Conservation (phyloP, 2,329 filamentous ascomycete genomes). For the Knufia petricola region DNA sequence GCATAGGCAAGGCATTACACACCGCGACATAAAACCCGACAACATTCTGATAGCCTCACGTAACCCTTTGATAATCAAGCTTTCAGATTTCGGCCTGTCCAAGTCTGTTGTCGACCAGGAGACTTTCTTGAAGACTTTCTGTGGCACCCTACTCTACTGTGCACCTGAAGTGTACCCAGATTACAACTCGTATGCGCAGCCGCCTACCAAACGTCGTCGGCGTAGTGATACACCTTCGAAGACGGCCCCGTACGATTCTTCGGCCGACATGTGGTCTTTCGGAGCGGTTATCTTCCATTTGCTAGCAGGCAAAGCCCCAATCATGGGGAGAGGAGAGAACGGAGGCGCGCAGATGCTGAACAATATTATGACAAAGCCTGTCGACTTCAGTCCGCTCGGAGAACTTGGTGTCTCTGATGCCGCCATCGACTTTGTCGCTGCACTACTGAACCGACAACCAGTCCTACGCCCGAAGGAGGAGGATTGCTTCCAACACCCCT, state of each 20-base stretch:
- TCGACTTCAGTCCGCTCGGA: conserved; percentile 58
- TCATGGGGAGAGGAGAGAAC: conserved; percentile 64
- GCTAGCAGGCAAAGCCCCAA: conserved; percentile 71
- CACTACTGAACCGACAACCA: conserved; percentile 77
- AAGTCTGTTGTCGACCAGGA: conserved; percentile 86
- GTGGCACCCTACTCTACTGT: conserved; percentile 89
- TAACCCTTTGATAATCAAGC: conserved; percentile 70
- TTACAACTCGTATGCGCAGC: conserved; percentile 51
- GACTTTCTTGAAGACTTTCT: conserved; percentile 92
- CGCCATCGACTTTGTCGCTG: conserved; percentile 63
- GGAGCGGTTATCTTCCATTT: conserved; percentile 85
- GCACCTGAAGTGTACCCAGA: conserved; percentile 93
- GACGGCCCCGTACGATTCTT: conserved; percentile 66
- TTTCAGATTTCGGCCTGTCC: conserved; percentile 93
- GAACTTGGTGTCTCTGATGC: conserved; percentile 49
- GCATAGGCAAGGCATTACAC: conserved; percentile 80
- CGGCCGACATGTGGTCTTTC: conserved; percentile 93
- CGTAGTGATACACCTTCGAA: conserved; percentile 36
- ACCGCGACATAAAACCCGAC: conserved; percentile 97
- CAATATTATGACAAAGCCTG: conserved; percentile 69
- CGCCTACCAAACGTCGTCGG: conserved; percentile 49
- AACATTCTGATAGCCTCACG: conserved; percentile 77
- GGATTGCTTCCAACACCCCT: conserved; percentile 61
- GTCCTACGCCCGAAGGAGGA: conserved; percentile 63
- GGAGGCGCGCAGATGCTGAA: conserved; percentile 67